These are phyloP conservation scores for Emericellopsis atlantica DNA, from an alignment of 2,329 filamentous ascomycete species.

Conservation along the genomic window DNA sequence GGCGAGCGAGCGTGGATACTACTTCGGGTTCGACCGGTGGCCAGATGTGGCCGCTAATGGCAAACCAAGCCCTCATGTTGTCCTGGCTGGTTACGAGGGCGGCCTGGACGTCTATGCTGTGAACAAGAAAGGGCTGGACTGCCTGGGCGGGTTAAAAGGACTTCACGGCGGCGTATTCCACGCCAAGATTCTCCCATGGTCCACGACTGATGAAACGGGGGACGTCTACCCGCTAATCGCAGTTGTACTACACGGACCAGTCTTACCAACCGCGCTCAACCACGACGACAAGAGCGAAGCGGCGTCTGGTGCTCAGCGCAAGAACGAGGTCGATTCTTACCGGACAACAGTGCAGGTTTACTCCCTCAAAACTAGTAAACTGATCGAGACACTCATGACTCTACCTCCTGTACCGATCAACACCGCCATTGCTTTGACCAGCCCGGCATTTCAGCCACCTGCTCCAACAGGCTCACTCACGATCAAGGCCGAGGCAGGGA, in stretches of 20 bases:
- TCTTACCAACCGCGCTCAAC: conserved; percentile 29
- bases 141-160: conserved; percentile 59
- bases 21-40: conserved; percentile 70
- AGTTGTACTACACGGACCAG: conserved; percentile 68
- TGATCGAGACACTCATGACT: conserved; percentile 61
- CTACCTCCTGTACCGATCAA: conserved; percentile 50
- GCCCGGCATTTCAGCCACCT: conserved; percentile 56
- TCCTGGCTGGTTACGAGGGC: conserved; percentile 70
- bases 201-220: conserved; percentile 36
- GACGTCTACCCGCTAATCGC: conserved; percentile 61
- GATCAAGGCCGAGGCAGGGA: conserved; percentile 60
- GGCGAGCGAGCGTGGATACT: conserved; percentile 59
- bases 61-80: conserved; percentile 32
- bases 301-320: conserved; percentile 18
- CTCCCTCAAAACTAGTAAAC: conserved; percentile 63
- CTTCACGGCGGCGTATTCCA: conserved; percentile 68
- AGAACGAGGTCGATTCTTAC: conserved; percentile 43
- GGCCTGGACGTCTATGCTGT: conserved; percentile 65
- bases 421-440: conserved; percentile 38
- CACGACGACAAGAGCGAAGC: conserved; percentile 23
- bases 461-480: conserved; percentile 60
- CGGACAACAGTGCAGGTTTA: conserved; percentile 86
- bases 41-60: conserved; percentile 24
- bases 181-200: conserved; percentile 73
- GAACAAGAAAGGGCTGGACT: conserved; percentile 58